These are phyloP conservation scores for Tilletia walkeri DNA, from an alignment of 1,284 basidiomycete species.

Conservation along the genomic window DNA sequence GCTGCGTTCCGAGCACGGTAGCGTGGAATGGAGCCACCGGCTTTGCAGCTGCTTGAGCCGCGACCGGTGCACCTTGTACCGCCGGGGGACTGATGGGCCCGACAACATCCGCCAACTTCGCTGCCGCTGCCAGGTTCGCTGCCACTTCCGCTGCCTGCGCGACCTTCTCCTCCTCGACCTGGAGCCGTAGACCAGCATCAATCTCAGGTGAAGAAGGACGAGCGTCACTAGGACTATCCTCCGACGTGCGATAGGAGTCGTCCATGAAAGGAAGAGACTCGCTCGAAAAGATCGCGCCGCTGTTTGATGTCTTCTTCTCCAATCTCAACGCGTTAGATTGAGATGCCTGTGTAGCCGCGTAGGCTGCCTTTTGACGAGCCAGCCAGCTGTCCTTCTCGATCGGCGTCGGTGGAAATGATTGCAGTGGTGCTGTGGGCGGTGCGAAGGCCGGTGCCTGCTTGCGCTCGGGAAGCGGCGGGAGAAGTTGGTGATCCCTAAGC, in stretches of 20 bases:
- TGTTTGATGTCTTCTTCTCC: background rate
- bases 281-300: background rate
- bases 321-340: background rate
- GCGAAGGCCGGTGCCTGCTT: background rate
- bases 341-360: background rate
- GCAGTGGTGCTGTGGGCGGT: background rate
- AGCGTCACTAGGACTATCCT: background rate
- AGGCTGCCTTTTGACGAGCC: background rate
- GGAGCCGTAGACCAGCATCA: background rate
- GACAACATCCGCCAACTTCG: too few relatives aligned
- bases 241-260: background rate
- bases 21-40: background rate
- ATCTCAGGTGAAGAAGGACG: background rate
- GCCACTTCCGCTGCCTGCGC: too few relatives aligned
- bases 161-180: too few relatives aligned
- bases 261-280: background rate
- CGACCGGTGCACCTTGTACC: too few relatives aligned
- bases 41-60: background rate
- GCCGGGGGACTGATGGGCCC: too few relatives aligned
- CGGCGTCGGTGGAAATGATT: background rate
- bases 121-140: too few relatives aligned
- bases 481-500: background rate
- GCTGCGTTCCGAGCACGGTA: background rate
- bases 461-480: background rate
- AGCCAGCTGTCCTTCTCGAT: slow-evolving; percentile 5